These are phyloP conservation scores for Nemania sp. DNA, from an alignment of 2,329 filamentous ascomycete species.

Conservation along the genomic window DNA sequence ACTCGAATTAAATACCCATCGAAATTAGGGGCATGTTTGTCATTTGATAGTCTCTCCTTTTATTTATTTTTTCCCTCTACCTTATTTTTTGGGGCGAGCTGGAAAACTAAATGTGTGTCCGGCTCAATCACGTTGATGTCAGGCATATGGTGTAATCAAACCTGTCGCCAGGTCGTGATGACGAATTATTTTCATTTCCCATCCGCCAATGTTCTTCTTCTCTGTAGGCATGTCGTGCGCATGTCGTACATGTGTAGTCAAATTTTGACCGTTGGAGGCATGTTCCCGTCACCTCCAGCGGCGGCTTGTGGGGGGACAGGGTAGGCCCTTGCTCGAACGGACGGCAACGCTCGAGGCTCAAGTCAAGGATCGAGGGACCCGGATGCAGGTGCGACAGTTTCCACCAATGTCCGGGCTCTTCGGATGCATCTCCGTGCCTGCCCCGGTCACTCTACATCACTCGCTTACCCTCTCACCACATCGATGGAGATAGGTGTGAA, in stretches of 20 bases:
- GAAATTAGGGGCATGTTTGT: background rate
- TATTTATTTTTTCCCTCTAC: background rate
- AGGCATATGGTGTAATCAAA: too few relatives aligned
- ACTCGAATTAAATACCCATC: background rate
- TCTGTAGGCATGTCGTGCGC: background rate
- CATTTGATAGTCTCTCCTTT: background rate
- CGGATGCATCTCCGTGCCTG: slow-evolving; percentile 1
- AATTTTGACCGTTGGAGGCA: background rate
- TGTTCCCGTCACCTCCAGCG: background rate
- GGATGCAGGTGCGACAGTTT: slow-evolving; percentile 15
- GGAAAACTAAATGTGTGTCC: too few relatives aligned
- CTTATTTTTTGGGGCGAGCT: too few relatives aligned
- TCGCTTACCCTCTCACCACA: background rate
- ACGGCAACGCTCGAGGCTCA: slow-evolving; percentile 3
- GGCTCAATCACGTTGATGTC: too few relatives aligned
- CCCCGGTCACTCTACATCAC: background rate
- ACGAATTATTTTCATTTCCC: background rate
- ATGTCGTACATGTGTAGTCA: background rate
- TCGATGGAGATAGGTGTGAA: background rate
- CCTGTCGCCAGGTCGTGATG: background rate
- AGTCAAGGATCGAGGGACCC: slow-evolving; percentile 4
- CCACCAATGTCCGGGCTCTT: slow-evolving; percentile 1
- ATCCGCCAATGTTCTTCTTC: background rate
- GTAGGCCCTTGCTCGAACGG: slow-evolving; percentile 14
- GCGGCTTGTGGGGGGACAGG: slow-evolving; percentile 5